phyloP scores from a whole-genome alignment of 345 rosid species.

The Sonneratia caseolaris region DNA sequence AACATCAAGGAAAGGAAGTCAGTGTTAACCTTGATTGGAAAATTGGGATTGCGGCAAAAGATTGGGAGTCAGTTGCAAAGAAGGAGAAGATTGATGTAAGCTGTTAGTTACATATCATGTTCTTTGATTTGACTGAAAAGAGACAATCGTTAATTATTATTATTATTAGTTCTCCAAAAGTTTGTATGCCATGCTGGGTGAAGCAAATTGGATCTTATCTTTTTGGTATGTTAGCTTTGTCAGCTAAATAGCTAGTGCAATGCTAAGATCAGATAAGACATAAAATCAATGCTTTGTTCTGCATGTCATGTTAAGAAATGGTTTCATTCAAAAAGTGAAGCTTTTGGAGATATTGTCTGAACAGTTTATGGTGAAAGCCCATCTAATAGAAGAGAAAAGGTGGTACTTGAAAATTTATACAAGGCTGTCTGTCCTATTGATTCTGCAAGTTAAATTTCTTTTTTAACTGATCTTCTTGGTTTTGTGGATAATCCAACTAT shows the following conservation, averaged over 20 bases:
- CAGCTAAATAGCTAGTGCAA: not conserved
- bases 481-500: no score
- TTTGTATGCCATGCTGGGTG: not conserved
- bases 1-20: conserved; percentile 25
- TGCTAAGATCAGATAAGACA: no score
- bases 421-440: not conserved
- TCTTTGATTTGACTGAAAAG: not conserved
- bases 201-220: not conserved
- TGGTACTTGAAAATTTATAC: not conserved
- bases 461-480: no score
- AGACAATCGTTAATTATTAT: not conserved
- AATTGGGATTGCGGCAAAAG: conserved; percentile 80
- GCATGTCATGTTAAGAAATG: no score
- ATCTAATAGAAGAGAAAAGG: not conserved
- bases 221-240: not conserved
- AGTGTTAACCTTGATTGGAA: conserved; percentile 76
- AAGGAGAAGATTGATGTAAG: conserved; percentile 82
- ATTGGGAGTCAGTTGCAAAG: conserved; percentile 85
- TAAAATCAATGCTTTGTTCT: no score
- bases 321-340: no score
- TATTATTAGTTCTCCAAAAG: not conserved
- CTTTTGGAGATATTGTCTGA: no score
- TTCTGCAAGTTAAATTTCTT: not conserved
- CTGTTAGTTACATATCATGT: not conserved
- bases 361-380: no score